These are phyloP conservation scores for Solanum appendiculatum DNA, from an alignment of 257 asterid genomes.

Conservation along the genomic window DNA sequence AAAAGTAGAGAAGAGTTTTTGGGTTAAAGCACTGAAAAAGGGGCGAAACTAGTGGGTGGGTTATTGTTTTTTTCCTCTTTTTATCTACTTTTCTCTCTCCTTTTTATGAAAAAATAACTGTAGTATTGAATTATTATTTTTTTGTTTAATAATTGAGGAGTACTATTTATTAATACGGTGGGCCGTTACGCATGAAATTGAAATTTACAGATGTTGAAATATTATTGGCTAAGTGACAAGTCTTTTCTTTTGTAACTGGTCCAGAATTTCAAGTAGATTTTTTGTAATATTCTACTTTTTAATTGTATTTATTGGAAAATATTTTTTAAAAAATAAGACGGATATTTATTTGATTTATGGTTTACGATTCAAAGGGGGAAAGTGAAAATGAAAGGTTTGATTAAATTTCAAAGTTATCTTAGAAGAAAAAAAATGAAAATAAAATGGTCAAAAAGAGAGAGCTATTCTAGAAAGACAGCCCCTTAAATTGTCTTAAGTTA, in stretches of 20 bases:
- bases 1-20: slow-evolving; percentile 4
- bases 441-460: neutral
- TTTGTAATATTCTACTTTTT: neutral
- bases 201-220: slow-evolving; percentile 3
- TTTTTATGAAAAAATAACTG: neutral
- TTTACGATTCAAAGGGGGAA: slow-evolving; percentile 9
- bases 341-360: slow-evolving; percentile 8
- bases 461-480: slow-evolving; percentile 14
- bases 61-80: slow-evolving; percentile 25
- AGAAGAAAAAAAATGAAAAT: neutral
- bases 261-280: slow-evolving; percentile 4
- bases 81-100: neutral
- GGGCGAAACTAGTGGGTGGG: slow-evolving; percentile 77
- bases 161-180: slow-evolving; percentile 19
- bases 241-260: neutral
- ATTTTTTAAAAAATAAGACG: neutral
- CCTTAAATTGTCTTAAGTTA: neutral
- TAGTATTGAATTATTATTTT: neutral
- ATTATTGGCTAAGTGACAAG: neutral
- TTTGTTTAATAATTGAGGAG: neutral
- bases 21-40: slow-evolving; percentile 51
- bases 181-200: slow-evolving; percentile 43
- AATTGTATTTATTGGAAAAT: neutral
- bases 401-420: neutral
- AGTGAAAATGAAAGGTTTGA: neutral